Evolutionary conservation across 2,329 filamentous ascomycete species (phyloP), one percentile per base, ranked within the genome.

Genomic region (Fonsecaea erecta): DNA sequence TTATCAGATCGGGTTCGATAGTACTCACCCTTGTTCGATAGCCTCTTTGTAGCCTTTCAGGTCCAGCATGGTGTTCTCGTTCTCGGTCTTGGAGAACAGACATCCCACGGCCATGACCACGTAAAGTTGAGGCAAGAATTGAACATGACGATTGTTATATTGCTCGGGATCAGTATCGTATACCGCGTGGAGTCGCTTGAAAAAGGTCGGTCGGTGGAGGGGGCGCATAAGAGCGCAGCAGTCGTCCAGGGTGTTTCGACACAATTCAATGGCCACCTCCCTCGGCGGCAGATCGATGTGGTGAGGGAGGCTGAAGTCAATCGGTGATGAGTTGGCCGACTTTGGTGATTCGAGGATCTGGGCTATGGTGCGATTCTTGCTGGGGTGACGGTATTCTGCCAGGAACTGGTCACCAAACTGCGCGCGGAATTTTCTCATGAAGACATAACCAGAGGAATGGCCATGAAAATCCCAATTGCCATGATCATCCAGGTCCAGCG

Each of bases 391-490:
- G 77, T 74, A 89, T 83, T 67, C 86, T 74, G 73, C 77, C 78
- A 72, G 89, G 54, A 95, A 84, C 69, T 95, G 82, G 66, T 89
- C 87, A 52, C 91, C 90, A 70, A 97, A 91, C 74, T 97, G 90
- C 73, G 96, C 91, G 73, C 92, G 90, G 85, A 99, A 89, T 61
- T 91, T 88, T 69, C 88, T 86, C 71, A 97, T 85, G 76, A 97
- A 99, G 68, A 94, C 92, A 51, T 93, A 85, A 2, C 94, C 93
- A 0, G 95, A 98, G 0, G 94, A 97, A 69, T 91, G 90, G 54
- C 95, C 95, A 74, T 96, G 92, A 73, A 97, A 99, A 77, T 98
- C 93, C 88, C 93, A 96, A 72, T 95, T 88, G 48, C 94, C 94
- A 72, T 89, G 88, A 71, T 98, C 94, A 72, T 96, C 93, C 35